Evolutionary conservation across 148 eudicot genomes (phyloP).

Genomic region (Nepenthes mirabilis): DNA sequence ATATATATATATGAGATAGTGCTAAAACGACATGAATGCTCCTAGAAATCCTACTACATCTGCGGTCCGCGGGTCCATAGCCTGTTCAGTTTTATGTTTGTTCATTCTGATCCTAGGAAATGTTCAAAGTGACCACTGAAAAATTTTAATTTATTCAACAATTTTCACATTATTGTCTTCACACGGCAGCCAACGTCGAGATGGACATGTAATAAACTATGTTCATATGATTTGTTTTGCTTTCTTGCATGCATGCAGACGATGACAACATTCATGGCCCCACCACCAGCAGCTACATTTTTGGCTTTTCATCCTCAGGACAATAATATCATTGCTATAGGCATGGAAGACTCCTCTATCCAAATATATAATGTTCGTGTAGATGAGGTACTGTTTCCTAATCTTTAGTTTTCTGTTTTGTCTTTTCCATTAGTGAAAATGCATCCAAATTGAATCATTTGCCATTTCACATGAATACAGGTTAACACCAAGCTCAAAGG

Average conservation of each 20-base stretch:
- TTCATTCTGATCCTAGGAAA: no score
- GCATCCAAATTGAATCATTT: not conserved
- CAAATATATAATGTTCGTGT: conserved; percentile 78
- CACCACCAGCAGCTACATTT: conserved; percentile 90
- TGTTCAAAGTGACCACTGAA: no score
- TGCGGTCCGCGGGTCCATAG: no score
- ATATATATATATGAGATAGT: not conserved
- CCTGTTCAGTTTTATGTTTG: no score
- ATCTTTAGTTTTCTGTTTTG: not conserved
- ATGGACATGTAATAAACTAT: not conserved
- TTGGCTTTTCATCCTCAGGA: conserved; percentile 85
- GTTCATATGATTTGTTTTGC: not conserved
- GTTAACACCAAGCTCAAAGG: conserved; percentile 65
- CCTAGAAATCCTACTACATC: no score
- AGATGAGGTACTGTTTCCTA: conserved; percentile 42
- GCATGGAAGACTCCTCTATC: conserved; percentile 85
- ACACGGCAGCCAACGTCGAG: not conserved
- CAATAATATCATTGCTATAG: conserved; percentile 84
- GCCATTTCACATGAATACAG: conserved; percentile 13
- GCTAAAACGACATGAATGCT: no score
- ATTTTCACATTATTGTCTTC: not conserved
- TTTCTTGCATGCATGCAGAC: conserved; percentile 39
- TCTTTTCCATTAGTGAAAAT: not conserved
- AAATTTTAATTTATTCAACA: not conserved
- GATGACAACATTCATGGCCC: conserved; percentile 81